Percentiles rank a stretch among this genome's conserved stretches.
These are phyloP conservation scores for Pichia sp. DNA, from an alignment of 1,139 yeast genomes.

Conservation along the genomic window DNA sequence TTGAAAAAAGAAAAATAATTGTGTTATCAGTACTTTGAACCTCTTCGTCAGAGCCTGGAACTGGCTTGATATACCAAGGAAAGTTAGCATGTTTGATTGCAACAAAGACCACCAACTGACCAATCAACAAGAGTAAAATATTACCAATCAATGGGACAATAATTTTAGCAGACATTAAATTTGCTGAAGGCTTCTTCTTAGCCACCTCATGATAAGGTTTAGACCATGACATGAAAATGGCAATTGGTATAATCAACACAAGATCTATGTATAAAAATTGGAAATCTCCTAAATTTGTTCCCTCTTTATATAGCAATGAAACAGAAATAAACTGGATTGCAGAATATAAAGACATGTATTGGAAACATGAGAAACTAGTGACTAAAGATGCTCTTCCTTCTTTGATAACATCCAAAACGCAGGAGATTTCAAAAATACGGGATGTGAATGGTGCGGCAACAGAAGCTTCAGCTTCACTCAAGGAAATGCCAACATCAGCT, in stretches of 20 bases:
- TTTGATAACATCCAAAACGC: constrained; percentile 81
- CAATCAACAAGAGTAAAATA: constrained; percentile 50
- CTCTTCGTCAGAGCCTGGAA: constrained; percentile 72
- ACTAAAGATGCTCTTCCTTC: constrained; percentile 95
- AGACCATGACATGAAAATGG: constrained; percentile 97
- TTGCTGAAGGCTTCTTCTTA: constrained; percentile 84
- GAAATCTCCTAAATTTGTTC: constrained; percentile 94
- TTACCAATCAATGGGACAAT: constrained; percentile 73
- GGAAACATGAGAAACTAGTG: constrained; percentile 93
- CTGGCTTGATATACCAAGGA: constrained; percentile 75
- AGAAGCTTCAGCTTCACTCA: constrained; percentile 96
- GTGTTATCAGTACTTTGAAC: constrained; percentile 90
- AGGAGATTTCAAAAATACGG: constrained; percentile 78
- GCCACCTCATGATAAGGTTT: constrained; percentile 60
- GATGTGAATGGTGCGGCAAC: constrained; percentile 97
- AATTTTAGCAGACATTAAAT: constrained; percentile 81
- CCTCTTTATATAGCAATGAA: constrained; percentile 74
- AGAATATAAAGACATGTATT: constrained; percentile 93
- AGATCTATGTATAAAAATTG: constrained; percentile 92
- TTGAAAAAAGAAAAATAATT: constrained; percentile 67
- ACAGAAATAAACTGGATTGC: constrained; percentile 93
- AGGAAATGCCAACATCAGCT: constrained; percentile 92
- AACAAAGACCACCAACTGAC: constrained; percentile 66
- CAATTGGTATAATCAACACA: constrained; percentile 83
- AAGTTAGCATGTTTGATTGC: constrained; percentile 37